These are phyloP conservation scores for Aureobasidium subglaciale DNA, from an alignment of 2,329 filamentous ascomycete genomes.

Conservation along the genomic window DNA sequence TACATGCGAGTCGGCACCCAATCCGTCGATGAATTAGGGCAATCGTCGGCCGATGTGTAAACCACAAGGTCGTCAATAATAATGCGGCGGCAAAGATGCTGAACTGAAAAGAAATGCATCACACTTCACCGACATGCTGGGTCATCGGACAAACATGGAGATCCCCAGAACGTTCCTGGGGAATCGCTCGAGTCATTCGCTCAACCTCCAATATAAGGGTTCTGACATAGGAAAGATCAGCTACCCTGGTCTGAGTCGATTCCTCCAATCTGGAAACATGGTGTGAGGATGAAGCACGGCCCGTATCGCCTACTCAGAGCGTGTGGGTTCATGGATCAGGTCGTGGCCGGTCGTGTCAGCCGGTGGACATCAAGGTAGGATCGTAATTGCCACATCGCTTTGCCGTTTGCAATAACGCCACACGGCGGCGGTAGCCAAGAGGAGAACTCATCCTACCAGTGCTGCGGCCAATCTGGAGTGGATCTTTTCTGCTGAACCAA, in stretches of 20 bases:
- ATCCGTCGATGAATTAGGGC: not conserved
- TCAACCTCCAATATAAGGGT: not conserved
- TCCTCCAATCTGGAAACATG: not conserved
- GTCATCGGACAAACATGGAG: not conserved
- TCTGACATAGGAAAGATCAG: not conserved
- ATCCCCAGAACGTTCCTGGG: not conserved
- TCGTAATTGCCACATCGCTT: not conserved
- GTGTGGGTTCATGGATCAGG: not conserved
- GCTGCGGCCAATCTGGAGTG: not conserved
- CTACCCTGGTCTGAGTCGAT: not conserved
- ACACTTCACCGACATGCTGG: not conserved
- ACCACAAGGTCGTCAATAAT: not conserved
- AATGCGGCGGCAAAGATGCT: not conserved
- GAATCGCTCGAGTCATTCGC: not conserved
- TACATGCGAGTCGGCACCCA: not conserved
- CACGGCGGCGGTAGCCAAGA: slow-evolving; percentile 1
- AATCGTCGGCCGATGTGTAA: not conserved
- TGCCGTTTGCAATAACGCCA: not conserved
- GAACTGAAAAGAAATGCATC: not conserved
- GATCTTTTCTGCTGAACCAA: not conserved
- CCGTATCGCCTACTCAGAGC: not conserved
- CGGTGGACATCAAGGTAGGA: not conserved
- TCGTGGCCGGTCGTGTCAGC: slow-evolving; percentile 10
- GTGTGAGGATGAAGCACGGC: not conserved
- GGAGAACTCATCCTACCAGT: not conserved